These are phyloP conservation scores for Fusarium nanum DNA, from an alignment of 2,329 filamentous ascomycete genomes.

Conservation along the genomic window DNA sequence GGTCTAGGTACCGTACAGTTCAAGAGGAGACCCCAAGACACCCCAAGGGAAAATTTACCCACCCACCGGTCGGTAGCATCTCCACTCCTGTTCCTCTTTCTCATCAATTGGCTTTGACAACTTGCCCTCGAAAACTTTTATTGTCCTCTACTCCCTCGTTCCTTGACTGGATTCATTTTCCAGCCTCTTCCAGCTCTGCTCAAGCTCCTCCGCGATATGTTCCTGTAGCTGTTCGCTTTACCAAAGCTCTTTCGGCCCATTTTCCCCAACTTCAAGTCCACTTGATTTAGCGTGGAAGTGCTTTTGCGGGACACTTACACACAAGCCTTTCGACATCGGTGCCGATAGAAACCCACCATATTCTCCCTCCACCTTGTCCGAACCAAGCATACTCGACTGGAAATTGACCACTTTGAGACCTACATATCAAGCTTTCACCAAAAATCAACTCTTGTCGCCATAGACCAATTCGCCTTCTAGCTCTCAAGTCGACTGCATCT, in stretches of 20 bases:
- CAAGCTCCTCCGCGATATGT: slow-evolving; percentile 45
- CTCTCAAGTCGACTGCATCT: slow-evolving; percentile 24
- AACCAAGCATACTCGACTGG: slow-evolving; percentile 25
- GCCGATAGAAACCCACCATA: slow-evolving; percentile 30
- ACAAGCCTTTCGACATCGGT: slow-evolving; percentile 37
- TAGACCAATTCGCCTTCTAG: not conserved
- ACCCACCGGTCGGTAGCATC: slow-evolving; percentile 44
- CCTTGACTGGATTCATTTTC: slow-evolving; percentile 32
- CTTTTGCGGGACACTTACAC: slow-evolving; percentile 38
- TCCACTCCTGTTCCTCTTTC: slow-evolving; percentile 46
- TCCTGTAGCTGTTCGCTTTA: slow-evolving; percentile 43
- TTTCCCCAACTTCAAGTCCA: slow-evolving; percentile 39
- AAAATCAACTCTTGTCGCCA: slow-evolving; percentile 15
- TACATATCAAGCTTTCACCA: slow-evolving; percentile 12
- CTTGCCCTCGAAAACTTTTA: slow-evolving; percentile 49
- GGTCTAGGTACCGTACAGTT: slow-evolving; percentile 36
- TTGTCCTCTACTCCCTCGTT: slow-evolving; percentile 37
- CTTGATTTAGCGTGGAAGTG: slow-evolving; percentile 39
- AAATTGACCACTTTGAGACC: slow-evolving; percentile 6
- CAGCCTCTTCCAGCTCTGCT: slow-evolving; percentile 45
- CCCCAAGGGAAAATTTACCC: slow-evolving; percentile 46
- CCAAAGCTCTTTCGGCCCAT: slow-evolving; percentile 39
- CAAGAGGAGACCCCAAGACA: slow-evolving; percentile 43
- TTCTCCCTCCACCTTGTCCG: slow-evolving; percentile 24
- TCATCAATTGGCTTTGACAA: slow-evolving; percentile 49